These are phyloP conservation scores for Penicillium psychrofluorescens DNA, from an alignment of 495 filamentous ascomycete genomes.

Conservation along the genomic window DNA sequence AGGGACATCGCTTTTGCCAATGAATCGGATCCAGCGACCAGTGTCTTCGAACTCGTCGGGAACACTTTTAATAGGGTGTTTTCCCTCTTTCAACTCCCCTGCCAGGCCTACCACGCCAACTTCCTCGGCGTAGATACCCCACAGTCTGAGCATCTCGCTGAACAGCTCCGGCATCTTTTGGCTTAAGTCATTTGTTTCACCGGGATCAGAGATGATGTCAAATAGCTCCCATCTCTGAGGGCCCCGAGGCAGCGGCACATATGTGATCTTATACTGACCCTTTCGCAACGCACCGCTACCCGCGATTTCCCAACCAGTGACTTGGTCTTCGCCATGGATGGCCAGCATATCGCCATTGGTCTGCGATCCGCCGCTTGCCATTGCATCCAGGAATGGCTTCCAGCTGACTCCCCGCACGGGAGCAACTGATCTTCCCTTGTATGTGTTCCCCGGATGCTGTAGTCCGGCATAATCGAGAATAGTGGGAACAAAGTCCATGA, in stretches of 20 bases:
- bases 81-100: conserved; percentile 1
- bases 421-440: conserved; percentile 48
- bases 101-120: conserved; percentile 36
- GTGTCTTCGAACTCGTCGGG: conserved; percentile 6
- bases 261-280: conserved; percentile 43
- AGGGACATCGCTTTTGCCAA: conserved; percentile 4
- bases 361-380: conserved; percentile 42
- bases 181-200: conserved; percentile 52
- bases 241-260: conserved; percentile 41
- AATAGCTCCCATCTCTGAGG: conserved; percentile 43
- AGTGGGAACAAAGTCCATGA: conserved; percentile 58
- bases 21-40: conserved; percentile 2
- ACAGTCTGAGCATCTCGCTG: conserved; percentile 39
- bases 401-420: conserved; percentile 24
- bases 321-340: conserved; percentile 42
- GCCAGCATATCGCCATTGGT: conserved; percentile 18
- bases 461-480: conserved; percentile 56
- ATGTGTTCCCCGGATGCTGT: conserved; percentile 48
- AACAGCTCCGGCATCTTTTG: conserved; percentile 50
- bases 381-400: conserved; percentile 11
- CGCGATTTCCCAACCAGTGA: conserved; percentile 41
- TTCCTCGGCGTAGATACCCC: conserved; percentile 54
- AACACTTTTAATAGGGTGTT: background rate
- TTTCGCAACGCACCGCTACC: conserved; percentile 37
- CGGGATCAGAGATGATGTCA: conserved; percentile 34